Evolutionary conservation across 164 flowering plant genomes (phyloP), one percentile per base, ranked within the genome.

Genomic region (Kingdonia uniflora): DNA sequence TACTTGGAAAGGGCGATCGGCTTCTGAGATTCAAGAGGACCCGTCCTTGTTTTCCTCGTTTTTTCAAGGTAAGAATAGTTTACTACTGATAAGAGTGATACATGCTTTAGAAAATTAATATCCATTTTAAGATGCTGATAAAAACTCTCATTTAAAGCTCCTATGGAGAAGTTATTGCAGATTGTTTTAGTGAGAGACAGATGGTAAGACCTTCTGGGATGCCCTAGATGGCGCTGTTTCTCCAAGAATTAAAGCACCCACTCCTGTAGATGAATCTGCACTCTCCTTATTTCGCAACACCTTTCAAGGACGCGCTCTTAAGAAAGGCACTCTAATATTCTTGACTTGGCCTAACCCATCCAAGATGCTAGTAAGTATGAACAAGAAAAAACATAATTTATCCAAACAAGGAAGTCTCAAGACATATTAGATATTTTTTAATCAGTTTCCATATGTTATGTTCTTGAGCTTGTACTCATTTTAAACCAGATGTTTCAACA

Each of bases 161-260:
- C 85, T 42, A 19, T 57, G 51, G 95, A 87, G 73, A 90, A 87
- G 68, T 73, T 95, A 55, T 60, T 90, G 49, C 80, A 80, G 71
- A 87, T 90, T 55, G 76, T 83, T 59, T 71, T 90, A 20, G 95
- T 87, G n/a, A 68, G 97, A 69, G 95, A 90, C 54, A 0, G 92
- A 85, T 69, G 97, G 97, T 11, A 85, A 87, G 73, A 85, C 95
- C 41, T 90, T 90, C 42, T 90, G 97, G 97, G 95, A 83, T 66
- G 95, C 95, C 40, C 55, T 90, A 65, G 74, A 83, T 57, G 95
- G 81, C 10, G 85, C 95, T 33, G 65, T 87, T 33, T 77, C 95
- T 25, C 89, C 97, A 53, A 77, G 92, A 74, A 75, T 90, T 44
- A 73, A 71, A 57, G 63, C 74, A 37, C 74, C 75, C 0, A 64